These are phyloP conservation scores for Phytophthora quininea DNA, from an alignment of 352 stramenopile genomes.

Conservation along the genomic window DNA sequence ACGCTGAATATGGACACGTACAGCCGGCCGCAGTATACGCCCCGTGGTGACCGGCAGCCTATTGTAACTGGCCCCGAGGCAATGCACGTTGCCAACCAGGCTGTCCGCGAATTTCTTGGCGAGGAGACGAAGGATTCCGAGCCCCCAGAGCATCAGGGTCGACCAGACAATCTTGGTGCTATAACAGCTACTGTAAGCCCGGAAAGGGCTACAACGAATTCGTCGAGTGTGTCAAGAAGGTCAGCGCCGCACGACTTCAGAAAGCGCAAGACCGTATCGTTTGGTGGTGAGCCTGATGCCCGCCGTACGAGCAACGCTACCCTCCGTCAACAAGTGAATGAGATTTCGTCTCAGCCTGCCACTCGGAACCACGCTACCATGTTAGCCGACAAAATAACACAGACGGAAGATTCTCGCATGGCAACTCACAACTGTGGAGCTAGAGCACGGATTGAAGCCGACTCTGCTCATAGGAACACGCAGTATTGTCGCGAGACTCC, in stretches of 20 bases:
- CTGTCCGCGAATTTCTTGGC: conserved; percentile 41
- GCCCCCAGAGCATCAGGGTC: neutral
- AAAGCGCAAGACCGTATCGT: conserved; percentile 38
- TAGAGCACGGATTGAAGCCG: neutral
- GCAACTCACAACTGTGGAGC: neutral
- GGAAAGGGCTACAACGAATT: neutral
- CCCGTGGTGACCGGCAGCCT: conserved; percentile 25
- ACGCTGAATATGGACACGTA: conserved; percentile 31
- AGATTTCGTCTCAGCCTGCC: neutral
- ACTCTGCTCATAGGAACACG: neutral
- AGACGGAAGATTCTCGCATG: conserved; percentile 32
- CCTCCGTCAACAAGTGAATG: neutral
- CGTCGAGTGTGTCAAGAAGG: conserved; percentile 4
- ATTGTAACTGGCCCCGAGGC: conserved; percentile 43
- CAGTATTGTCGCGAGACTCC: neutral
- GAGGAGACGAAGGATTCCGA: conserved; percentile 24
- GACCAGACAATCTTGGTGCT: too few species aligned
- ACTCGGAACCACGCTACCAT: conserved; percentile 19
- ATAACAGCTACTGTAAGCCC: neutral
- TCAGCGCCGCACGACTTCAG: conserved; percentile 6
- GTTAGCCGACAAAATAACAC: conserved; percentile 42
- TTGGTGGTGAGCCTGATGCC: conserved; percentile 7
- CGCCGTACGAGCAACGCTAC: neutral
- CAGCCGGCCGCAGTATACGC: conserved; percentile 16
- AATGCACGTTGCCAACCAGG: conserved; percentile 42